phyloP scores from a whole-genome alignment of 345 rosid genomes.

The Eucalyptus regnans region DNA sequence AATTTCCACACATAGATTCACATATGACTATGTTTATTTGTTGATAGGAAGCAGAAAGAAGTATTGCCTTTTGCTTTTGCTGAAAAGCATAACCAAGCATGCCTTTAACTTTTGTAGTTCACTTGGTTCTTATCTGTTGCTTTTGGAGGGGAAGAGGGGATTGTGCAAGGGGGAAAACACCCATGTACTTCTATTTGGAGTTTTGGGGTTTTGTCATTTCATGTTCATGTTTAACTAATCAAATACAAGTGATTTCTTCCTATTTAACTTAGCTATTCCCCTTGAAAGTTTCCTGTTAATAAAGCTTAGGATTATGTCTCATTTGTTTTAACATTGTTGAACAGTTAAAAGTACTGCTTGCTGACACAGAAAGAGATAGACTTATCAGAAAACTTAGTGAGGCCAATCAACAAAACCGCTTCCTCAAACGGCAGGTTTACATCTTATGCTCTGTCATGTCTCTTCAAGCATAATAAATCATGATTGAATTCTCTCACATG shows the following conservation, averaged over 20 bases:
- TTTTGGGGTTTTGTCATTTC: neutral
- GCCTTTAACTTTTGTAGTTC: neutral
- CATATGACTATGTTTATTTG: neutral
- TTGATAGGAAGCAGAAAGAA: neutral
- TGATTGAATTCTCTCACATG: neutral
- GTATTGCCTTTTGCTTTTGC: neutral
- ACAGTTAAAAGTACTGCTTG: constrained; percentile 58
- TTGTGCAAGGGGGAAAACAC: neutral
- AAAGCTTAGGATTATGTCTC: neutral
- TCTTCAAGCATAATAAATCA: neutral
- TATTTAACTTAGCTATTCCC: neutral
- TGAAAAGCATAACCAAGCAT: neutral
- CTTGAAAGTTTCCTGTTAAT: neutral
- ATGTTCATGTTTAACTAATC: neutral
- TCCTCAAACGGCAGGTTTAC: constrained; percentile 76
- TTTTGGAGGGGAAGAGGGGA: neutral
- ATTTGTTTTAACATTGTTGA: neutral
- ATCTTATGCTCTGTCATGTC: neutral
- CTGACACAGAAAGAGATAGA: constrained; percentile 62
- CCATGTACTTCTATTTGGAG: neutral
- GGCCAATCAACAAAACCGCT: constrained; percentile 90
- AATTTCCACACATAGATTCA: neutral
- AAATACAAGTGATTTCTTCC: neutral
- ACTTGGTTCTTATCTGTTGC: neutral
- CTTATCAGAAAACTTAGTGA: constrained; percentile 71